Evolutionary conservation across 1,284 basidiomycete genomes (phyloP), one percentile per base, ranked within the genome.

Genomic region (Rhodotorula sp.): DNA sequence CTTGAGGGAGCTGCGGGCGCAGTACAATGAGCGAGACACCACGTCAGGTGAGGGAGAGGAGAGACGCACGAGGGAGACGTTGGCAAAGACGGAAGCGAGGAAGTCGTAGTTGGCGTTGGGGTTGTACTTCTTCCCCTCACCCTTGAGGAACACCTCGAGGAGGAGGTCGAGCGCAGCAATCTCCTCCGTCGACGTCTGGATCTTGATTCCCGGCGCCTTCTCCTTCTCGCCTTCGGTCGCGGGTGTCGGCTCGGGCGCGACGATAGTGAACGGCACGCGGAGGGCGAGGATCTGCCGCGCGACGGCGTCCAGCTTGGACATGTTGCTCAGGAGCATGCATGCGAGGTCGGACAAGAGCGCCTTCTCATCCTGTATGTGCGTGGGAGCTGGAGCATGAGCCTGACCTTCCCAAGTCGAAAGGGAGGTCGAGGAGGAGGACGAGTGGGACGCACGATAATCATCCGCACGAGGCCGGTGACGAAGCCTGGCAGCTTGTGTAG

Each of bases 311-410:
- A 92, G 88, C 22, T 91, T 88, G 25, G 94, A 93, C 56, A 98
- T 84, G 82, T 99, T 99, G 29, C 95, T 97, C 12, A 99, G 86
- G 1, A 99, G 86, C 97, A 99, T 99, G 44, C 92, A 89, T 1
- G 94, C 94, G 19, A 98, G 87, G 83, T 98, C 96, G 44, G 94
- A 93, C 29, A 97, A 88, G 65, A 92, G 88, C 8, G 95, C 90
- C 73, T 91, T 88, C 12, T 91, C 90, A 82, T 96, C 91, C 94
- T 97, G 77, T 17, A 13, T 12, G 57, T 3, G 41, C 21, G 21
- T 13, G 22, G 46, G 17, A 37, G 54, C 19, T 19, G n/a, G 25
- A 15, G 22, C 37, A 55, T 69, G 37, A 67, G 67, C 53, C n/a
- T 17, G 57, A 27, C 7, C 15, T n/a, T 21, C n/a, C 27, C 8